phyloP scores from a whole-genome alignment of 2,329 filamentous ascomycete species.

The Fusarium sp. region DNA sequence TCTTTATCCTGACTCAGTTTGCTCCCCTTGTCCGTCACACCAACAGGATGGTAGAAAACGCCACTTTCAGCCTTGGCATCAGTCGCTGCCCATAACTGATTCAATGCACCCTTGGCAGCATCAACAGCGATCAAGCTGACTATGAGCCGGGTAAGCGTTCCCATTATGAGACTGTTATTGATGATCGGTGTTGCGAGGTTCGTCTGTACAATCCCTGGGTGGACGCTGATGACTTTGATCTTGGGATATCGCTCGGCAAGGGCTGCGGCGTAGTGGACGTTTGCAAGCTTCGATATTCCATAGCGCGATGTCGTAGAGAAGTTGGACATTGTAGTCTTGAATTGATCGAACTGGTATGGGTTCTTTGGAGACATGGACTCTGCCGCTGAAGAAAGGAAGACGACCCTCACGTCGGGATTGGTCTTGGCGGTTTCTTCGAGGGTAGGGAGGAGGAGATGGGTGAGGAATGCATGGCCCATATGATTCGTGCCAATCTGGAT shows the following conservation, averaged over 20 bases:
- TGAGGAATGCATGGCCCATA: not conserved
- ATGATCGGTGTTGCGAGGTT: not conserved
- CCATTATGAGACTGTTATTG: not conserved
- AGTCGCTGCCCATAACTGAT: not conserved
- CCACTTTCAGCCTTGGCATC: not conserved
- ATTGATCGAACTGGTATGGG: constrained; percentile 3
- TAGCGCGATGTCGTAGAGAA: not conserved
- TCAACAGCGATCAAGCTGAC: not conserved
- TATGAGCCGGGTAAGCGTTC: not conserved
- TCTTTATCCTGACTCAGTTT: not conserved
- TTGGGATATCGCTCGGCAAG: not conserved
- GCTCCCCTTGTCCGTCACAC: constrained; percentile 1
- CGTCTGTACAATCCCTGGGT: not conserved
- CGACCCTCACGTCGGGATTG: not conserved
- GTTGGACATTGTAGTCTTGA: not conserved
- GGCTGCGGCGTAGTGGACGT: constrained; percentile 5
- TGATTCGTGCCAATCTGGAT: constrained; percentile 4
- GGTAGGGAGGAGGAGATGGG: not conserved
- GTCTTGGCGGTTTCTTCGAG: not conserved
- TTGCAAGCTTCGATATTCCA: not conserved
- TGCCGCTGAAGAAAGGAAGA: not conserved
- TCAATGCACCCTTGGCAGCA: not conserved
- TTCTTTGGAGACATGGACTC: not conserved
- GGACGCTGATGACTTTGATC: not conserved
- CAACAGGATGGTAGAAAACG: constrained; percentile 4